Evolutionary conservation across 805 yeast genomes (phyloP), one percentile per base, ranked within the genome.

Genomic region (Saccharomycopsis schoenii): DNA sequence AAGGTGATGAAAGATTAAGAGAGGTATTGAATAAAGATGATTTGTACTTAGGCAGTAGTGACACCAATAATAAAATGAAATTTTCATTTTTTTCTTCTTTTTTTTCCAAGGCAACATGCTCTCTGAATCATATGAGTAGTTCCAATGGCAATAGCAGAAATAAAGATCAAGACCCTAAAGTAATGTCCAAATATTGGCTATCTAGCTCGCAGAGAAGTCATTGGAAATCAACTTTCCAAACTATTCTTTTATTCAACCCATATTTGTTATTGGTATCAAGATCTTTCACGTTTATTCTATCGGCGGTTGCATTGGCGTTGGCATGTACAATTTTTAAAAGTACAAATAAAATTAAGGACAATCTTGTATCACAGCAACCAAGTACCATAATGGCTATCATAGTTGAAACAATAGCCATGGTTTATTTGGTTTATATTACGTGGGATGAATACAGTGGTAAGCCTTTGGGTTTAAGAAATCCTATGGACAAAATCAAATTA

Each of bases 321-420:
- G 91, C 97, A 0, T 73, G 78, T 5, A 72, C 85, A 55, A 83
- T 89, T 59, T 83, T 77, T 69, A 66, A 68, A 41, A 55, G 58
- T 37, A 58, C 61, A 15, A 60, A 60, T 36, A 37, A 64, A 6
- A 25, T 61, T 10, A 64, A 65, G 10, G 55, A 64, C 0, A 63
- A 64, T 3, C 69, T 74, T 12, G 72, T 89, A 8, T 76, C 80
- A 8, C 96, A 88, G 69, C 91, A 88, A 68, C 87, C 99, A 17
- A 86, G 96, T 67, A 89, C 98, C 0, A 84, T 92, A 55, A 90
- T 94, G 96, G 94, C 97, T 2, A 80, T 94, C 1, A 84, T 84
- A 58, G 96, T 93, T 3, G 93, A 91, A 68, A 76, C 89, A 36
- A 77, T 84, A 64, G 96, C 97, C 2, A 73, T 89, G 29, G 80